Percentiles rank a stretch among this genome's conserved stretches.
Conservation (phyloP, 352 stramenopile genomes). For the Elongisporangium prolatum region DNA sequence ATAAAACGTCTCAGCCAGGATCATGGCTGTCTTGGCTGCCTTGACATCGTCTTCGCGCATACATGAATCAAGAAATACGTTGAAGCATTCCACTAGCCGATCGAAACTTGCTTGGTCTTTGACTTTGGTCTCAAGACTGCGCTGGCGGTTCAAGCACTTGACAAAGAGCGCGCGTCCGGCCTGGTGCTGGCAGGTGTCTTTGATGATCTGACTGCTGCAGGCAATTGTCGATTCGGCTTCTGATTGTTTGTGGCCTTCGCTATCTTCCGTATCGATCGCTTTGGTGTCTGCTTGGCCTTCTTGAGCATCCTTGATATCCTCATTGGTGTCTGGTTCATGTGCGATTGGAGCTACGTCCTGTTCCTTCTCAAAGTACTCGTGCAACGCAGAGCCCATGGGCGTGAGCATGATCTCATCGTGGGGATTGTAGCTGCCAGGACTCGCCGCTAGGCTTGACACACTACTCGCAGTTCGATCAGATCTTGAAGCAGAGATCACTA, state of each 20-base stretch:
- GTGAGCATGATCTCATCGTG: conserved; percentile 51
- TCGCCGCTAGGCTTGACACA: background rate
- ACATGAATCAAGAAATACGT: conserved; percentile 71
- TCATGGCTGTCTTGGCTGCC: conserved; percentile 85
- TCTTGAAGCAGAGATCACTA: conserved; percentile 8
- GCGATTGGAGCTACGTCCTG: background rate
- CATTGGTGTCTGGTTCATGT: background rate
- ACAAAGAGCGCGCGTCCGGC: conserved; percentile 68
- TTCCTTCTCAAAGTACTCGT: conserved; percentile 45
- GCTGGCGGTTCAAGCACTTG: conserved; percentile 76
- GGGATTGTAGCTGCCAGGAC: conserved; percentile 13
- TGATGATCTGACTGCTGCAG: background rate
- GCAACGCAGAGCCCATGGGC: conserved; percentile 47
- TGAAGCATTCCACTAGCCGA: conserved; percentile 56
- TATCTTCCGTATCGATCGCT: background rate
- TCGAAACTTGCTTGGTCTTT: conserved; percentile 56
- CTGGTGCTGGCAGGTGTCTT: conserved; percentile 22
- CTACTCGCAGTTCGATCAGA: background rate
- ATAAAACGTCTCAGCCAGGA: conserved; percentile 84
- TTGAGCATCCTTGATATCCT: conserved; percentile 3
- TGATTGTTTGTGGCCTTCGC: background rate
- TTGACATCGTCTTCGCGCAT: conserved; percentile 78
- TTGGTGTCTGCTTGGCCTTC: conserved; percentile 2
- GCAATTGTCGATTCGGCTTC: background rate
- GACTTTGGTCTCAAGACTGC: conserved; percentile 73